Evolutionary conservation across 768 basidiomycete species (phyloP), one percentile per base, ranked within the genome.

Genomic region (Mycena rebaudengoi): DNA sequence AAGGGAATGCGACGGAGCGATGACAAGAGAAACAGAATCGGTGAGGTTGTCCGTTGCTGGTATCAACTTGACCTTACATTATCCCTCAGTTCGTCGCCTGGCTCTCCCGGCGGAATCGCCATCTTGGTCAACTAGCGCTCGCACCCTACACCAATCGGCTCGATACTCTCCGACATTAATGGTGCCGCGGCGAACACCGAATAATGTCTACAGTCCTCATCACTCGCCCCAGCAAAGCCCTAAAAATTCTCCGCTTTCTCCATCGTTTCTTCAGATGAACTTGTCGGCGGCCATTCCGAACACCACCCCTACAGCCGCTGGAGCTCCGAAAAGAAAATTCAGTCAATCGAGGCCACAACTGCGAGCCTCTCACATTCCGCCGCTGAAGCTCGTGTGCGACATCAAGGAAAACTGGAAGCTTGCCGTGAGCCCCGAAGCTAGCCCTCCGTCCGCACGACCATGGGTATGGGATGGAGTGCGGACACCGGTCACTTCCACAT

Each of bases 251-350:
- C 55, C 57, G 12, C 32, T 46, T 10, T 18, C 32, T 14, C 58
- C 49, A 1, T 43, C 25, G 12, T 32, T 28, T 26, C 7, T 20
- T 26, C 46, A 48, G 7, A 40, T 13, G 46, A 13, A 23, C 21
- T 23, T 26, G 32, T 8, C 43, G 43, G 46, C 14, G 8, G 45
- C 12, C 13, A 25, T 20, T 30, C 20, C 41, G 35, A 14, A 4
- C 13, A 16, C 28, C 32, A 23, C 40, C 35, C 7, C 30, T 68
- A 21, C 44, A 57, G 48, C 35, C 58, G 18, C 58, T 62, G 66
- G 49, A 57, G 0, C 16, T 14, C 16, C 48, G 46, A 21, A 68
- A 68, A 39, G 66, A 68, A 32, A 68, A 67, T 39, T 14, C 50
- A 0, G 12, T 37, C 21, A 20, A 20, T 8, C 43, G 21, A 44